Percentiles rank a stretch among this genome's conserved stretches.
phyloP scores from a whole-genome alignment of 257 asterid genomes.

The Linderniella brevidens region DNA sequence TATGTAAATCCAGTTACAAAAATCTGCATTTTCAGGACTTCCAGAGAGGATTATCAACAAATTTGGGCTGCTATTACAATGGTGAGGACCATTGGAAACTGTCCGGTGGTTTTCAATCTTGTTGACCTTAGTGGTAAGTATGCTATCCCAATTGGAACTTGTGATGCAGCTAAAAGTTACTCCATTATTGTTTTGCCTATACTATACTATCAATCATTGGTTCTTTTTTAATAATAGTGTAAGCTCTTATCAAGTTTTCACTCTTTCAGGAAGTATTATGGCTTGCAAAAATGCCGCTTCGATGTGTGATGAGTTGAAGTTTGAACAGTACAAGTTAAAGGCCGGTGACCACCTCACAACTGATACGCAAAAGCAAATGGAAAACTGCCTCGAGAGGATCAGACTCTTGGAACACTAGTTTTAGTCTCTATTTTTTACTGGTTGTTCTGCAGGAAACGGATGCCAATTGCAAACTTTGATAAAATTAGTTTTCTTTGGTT shows the following conservation, averaged over 20 bases:
- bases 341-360: conserved; percentile 34
- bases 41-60: conserved; percentile 52
- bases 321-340: conserved; percentile 48
- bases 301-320: conserved; percentile 68
- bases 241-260: background rate
- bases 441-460: too few species aligned
- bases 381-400: conserved; percentile 57
- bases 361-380: conserved; percentile 42
- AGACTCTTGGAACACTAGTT: conserved; percentile 49
- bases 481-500: too few species aligned
- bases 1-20: conserved; percentile 82
- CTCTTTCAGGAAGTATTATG: conserved; percentile 45
- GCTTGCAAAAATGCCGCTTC: conserved; percentile 76
- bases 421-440: too few species aligned
- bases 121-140: conserved; percentile 74
- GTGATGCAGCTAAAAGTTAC: background rate
- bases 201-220: background rate
- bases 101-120: conserved; percentile 66
- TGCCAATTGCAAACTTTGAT: too few species aligned
- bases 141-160: background rate
- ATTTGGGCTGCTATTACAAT: conserved; percentile 73
- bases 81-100: conserved; percentile 58
- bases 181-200: background rate
- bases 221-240: background rate
- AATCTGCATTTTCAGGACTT: conserved; percentile 58